Percentiles rank a stretch among this genome's conserved stretches.
These are phyloP conservation scores for Eucalyptus sp. DNA, from an alignment of 345 rosid species.

Conservation along the genomic window DNA sequence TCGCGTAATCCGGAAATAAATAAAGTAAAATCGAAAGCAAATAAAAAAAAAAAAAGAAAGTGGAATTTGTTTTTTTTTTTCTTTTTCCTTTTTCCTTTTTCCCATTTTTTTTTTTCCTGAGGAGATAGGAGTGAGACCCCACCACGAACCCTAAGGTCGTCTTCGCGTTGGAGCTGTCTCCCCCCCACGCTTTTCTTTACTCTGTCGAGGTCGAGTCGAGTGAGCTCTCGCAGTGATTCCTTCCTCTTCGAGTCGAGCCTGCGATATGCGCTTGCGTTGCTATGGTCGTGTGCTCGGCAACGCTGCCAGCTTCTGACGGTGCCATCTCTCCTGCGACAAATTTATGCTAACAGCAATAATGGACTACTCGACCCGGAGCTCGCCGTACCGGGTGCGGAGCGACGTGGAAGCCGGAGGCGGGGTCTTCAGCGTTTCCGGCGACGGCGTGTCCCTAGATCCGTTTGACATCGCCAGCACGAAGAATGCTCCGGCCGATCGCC, in stretches of 20 bases:
- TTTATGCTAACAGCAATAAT: background rate
- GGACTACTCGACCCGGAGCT: slow-evolving; percentile 16
- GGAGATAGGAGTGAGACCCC: background rate
- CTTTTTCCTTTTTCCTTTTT: background rate
- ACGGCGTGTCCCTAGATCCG: slow-evolving; percentile 18
- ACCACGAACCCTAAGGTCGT: background rate
- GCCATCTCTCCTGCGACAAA: slow-evolving; percentile 67
- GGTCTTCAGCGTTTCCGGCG: slow-evolving; percentile 3
- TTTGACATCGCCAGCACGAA: slow-evolving; percentile 66
- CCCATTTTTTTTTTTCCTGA: background rate
- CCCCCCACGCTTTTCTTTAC: background rate
- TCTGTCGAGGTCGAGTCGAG: background rate
- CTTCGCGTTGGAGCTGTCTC: background rate
- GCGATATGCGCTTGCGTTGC: background rate
- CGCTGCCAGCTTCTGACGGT: slow-evolving; percentile 13
- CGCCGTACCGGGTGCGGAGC: slow-evolving; percentile 16
- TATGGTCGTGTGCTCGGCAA: background rate
- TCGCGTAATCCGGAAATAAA: background rate
- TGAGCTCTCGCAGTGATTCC: too few relatives aligned
- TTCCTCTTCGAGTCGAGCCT: background rate
- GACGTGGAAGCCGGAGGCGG: slow-evolving; percentile 47
- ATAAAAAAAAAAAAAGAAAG: too few relatives aligned
- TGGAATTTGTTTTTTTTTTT: background rate
- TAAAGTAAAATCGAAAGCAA: background rate
- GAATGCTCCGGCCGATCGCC: slow-evolving; percentile 59